Percentiles rank a stretch among this genome's conserved stretches.
phyloP scores from a whole-genome alignment of 176 grass and related monocot species.

The Luzula sylvatica region DNA sequence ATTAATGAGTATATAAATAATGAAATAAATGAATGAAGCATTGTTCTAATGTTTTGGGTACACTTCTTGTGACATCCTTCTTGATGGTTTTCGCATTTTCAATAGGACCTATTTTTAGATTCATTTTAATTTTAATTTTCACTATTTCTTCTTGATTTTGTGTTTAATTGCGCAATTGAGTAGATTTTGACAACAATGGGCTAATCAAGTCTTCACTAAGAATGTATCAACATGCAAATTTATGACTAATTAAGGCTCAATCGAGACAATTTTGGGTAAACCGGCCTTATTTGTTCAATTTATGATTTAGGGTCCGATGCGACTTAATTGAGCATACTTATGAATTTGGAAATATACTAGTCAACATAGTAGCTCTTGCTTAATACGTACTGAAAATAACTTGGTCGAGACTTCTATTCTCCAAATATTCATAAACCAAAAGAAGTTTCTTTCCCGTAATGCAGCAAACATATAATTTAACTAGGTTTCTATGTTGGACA shows the following conservation, averaged over 20 bases:
- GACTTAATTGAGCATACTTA: background rate
- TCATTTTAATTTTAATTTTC: too few relatives aligned
- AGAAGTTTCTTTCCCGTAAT: conserved; percentile 44
- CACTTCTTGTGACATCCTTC: background rate
- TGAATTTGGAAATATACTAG: background rate
- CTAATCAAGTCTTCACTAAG: too few relatives aligned
- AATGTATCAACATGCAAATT: too few relatives aligned
- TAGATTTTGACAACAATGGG: too few relatives aligned
- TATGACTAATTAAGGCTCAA: background rate
- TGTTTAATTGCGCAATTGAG: too few relatives aligned
- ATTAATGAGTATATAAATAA: too few relatives aligned
- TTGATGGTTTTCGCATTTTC: background rate
- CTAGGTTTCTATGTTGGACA: conserved; percentile 60
- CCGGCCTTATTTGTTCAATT: background rate
- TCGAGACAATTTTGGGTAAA: background rate
- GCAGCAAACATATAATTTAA: conserved; percentile 45
- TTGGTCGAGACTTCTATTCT: conserved; percentile 73
- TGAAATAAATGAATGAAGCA: background rate
- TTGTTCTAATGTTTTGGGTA: background rate
- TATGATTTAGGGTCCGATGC: background rate
- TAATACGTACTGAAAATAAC: conserved; percentile 46
- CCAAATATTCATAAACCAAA: conserved; percentile 63
- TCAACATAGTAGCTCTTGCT: background rate
- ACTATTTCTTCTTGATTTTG: too few relatives aligned
- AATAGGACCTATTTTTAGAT: too few relatives aligned